Base-by-base conservation (phyloP, 78 protist species). In the Salpingoeca rosetta region DNA sequence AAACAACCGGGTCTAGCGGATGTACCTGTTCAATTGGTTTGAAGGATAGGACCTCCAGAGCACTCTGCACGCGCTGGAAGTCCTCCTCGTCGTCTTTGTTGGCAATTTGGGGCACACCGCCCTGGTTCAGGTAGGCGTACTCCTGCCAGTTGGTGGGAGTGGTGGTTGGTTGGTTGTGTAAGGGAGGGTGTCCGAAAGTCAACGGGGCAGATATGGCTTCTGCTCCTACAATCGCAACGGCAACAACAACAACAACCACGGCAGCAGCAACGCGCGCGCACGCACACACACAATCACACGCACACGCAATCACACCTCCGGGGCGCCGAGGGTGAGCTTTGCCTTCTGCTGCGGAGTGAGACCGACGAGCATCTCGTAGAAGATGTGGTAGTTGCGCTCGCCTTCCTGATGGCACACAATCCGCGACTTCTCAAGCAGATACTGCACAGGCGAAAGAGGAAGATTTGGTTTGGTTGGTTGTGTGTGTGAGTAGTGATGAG, bases 381-480 rank as follows among this genome's bases (percentile, higher is more conserved):
- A 91, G 76, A 86, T 73, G 82, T 94, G 96, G 87, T 89, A 94
- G 79, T 56, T 75, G 2, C 96, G 85, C 89, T 94, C 96, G 57
- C 43, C 44, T 17, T 1, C 80, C n/a, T 45, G 82, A 44, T 81
- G 99, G 80, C 28, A 42, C 57, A 95, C 91, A 81, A 96, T 94
- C 56, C 99, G 94, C 12, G 94, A 85, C 92, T 97, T 96, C 74
- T 97, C 98, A 72, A 96, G 89, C 43, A 97, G 90, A 85, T 94
- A 97, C 73, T 89, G 87, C 3, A 31, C 76, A 65, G 37, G 39
- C 27, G n/a, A 51, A 51, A 51, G 65, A 51, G 65, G 65, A 17
- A 51, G 65, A 51, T 22, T 17, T 7, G 65, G 65, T 51, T 51
- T 51, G 65, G 65, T n/a, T n/a, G n/a, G n/a, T n/a, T n/a, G n/a